A percentile compares a stretch with the other conserved stretches of the same genome.
These are phyloP conservation scores for Zygnema circumcarinatum DNA, from an alignment of 139 green algal genomes.

Conservation along the genomic window DNA sequence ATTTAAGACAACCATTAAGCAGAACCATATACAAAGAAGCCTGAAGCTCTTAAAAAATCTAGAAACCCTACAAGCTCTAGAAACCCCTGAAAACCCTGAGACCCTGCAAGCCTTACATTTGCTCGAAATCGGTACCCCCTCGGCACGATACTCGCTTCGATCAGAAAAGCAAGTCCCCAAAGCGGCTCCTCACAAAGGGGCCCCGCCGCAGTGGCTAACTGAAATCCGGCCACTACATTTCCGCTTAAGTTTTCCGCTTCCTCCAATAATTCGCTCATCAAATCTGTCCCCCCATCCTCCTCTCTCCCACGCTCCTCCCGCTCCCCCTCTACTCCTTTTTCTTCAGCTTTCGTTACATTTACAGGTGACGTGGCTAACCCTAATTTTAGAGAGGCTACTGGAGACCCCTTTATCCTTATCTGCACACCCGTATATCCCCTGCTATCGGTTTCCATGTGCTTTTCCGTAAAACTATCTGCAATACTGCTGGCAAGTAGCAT, in stretches of 20 bases:
- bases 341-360: background rate
- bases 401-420: background rate
- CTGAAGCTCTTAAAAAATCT: too few relatives aligned
- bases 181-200: slow-evolving; percentile 97
- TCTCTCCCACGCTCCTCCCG: background rate
- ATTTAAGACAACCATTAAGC: background rate
- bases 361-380: background rate
- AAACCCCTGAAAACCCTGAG: too few relatives aligned
- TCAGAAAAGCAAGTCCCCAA: slow-evolving; percentile 85
- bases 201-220: slow-evolving; percentile 82
- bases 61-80: too few relatives aligned
- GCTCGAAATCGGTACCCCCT: background rate
- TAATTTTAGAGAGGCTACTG: background rate
- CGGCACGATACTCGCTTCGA: slow-evolving; percentile 65
- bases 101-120: too few relatives aligned
- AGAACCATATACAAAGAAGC: too few relatives aligned
- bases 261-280: slow-evolving; percentile 6
- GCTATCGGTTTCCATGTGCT: background rate
- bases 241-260: slow-evolving; percentile 36
- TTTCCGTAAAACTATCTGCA: background rate
- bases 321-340: slow-evolving; percentile 3
- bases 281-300: background rate
- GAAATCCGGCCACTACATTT: slow-evolving; percentile 85
- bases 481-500: too few relatives aligned
- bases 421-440: background rate